These are phyloP conservation scores for Comarum palustre DNA, from an alignment of 306 rosid species.

Conservation along the genomic window DNA sequence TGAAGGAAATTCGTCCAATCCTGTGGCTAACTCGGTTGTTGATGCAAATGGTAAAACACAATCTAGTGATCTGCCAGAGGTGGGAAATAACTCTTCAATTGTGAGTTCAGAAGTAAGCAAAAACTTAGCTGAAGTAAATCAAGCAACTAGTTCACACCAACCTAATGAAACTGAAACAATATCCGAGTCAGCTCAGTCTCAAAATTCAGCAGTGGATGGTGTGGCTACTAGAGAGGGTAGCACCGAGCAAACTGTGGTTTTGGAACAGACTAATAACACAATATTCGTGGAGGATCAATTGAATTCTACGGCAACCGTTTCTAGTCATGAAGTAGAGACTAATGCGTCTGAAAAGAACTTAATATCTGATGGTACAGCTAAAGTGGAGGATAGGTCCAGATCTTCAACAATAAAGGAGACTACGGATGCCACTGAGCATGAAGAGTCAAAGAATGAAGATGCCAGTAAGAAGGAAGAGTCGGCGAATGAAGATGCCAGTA, in stretches of 20 bases:
- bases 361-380: constrained; percentile 31
- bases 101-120: constrained; percentile 22
- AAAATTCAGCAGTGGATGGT: constrained; percentile 26
- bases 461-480: constrained; percentile 29
- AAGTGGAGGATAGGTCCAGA: constrained; percentile 27
- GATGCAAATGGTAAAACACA: constrained; percentile 27
- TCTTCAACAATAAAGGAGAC: constrained; percentile 34
- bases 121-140: constrained; percentile 5
- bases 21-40: constrained; percentile 26
- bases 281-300: constrained; percentile 34
- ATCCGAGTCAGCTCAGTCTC: constrained; percentile 18
- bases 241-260: constrained; percentile 27
- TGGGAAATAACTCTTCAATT: constrained; percentile 24
- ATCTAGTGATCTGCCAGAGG: constrained; percentile 34
- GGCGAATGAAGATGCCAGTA: not conserved
- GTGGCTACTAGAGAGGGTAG: constrained; percentile 25
- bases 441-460: constrained; percentile 15
- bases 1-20: constrained; percentile 28
- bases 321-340: constrained; percentile 24
- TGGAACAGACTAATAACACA: constrained; percentile 29
- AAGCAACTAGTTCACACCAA: constrained; percentile 32
- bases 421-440: constrained; percentile 34
- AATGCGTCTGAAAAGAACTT: constrained; percentile 28
- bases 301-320: constrained; percentile 21
- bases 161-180: constrained; percentile 26